Evolutionary conservation across 495 filamentous ascomycete genomes (phyloP).

Genomic region (Podospora bellae-mahoneyi): DNA sequence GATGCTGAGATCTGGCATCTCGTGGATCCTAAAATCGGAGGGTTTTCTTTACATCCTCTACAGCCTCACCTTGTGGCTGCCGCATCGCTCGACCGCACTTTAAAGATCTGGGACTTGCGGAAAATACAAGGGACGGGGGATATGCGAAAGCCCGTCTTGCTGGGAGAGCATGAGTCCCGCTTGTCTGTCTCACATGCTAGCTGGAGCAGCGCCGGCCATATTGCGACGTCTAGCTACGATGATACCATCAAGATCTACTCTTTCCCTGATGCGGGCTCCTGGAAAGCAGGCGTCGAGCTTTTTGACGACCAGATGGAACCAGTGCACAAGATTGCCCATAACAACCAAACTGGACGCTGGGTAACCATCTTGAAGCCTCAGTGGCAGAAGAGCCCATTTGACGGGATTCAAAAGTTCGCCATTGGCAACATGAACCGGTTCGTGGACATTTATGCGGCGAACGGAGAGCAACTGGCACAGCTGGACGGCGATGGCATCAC

Average conservation of each 20-base stretch:
- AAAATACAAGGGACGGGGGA: slow-evolving; percentile 63
- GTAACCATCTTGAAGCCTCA: slow-evolving; percentile 80
- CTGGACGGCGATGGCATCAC: slow-evolving; percentile 84
- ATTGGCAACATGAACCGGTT: slow-evolving; percentile 99
- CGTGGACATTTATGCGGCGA: slow-evolving; percentile 77
- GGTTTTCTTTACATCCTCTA: slow-evolving; percentile 76
- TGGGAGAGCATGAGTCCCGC: slow-evolving; percentile 77
- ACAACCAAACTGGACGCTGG: slow-evolving; percentile 89
- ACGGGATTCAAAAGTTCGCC: slow-evolving; percentile 77
- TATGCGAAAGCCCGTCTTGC: slow-evolving; percentile 53
- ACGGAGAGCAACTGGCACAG: slow-evolving; percentile 87
- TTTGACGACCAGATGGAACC: slow-evolving; percentile 64
- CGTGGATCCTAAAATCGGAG: slow-evolving; percentile 92
- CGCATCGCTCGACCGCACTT: slow-evolving; percentile 80
- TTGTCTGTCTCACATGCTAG: slow-evolving; percentile 88
- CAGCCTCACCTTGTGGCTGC: slow-evolving; percentile 83
- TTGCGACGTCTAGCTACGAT: slow-evolving; percentile 92
- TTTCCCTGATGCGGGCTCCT: slow-evolving; percentile 61
- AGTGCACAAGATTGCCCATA: slow-evolving; percentile 67
- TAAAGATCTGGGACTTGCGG: slow-evolving; percentile 90
- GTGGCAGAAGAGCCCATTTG: slow-evolving; percentile 78
- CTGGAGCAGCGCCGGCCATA: slow-evolving; percentile 74
- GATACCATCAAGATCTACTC: slow-evolving; percentile 91
- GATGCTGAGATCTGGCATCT: slow-evolving; percentile 69
- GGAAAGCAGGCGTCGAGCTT: slow-evolving; percentile 60